Base-by-base conservation (phyloP, 2,329 filamentous ascomycete genomes). In the Seiridium unicorne region DNA sequence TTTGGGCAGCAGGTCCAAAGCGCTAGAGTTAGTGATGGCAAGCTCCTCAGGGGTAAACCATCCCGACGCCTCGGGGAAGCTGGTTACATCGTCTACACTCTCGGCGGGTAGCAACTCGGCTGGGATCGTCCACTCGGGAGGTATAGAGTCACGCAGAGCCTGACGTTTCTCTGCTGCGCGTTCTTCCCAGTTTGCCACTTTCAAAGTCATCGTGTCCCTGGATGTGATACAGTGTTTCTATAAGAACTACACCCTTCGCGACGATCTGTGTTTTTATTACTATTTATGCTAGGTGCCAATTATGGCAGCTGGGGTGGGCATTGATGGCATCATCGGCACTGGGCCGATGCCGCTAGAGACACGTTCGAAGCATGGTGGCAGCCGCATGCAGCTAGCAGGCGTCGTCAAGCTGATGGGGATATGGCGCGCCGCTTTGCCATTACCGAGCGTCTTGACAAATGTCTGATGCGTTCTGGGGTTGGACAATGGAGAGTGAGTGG, bases 41-140 rank as follows among this genome's bases (percentile, higher is more conserved):
- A 79, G 68, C 65, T 79, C 77, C 11, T 76, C 68, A 2, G 61
- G 38, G 1, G 79, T 84, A 63, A 90, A 87, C 79, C 86, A 87
- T 2, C 84, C 85, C 1, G 84, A 89, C 0, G 69, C 68, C 55
- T 75, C 67, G 67, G 86, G 84, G 72, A 86, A 88, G 3, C 65
- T 65, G 0, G 81, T 84, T 13, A 89, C 82, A 66, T 89, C 80
- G 51, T 81, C 74, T 66, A 85, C 80, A 40, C 78, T 76, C 0
- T 78, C 77, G 1, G 81, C 76, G 2, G 87, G 86, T 0, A 88
- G 67, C 48, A 86, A 71, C 53, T 80, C 68, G 5, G 71, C 69
- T 0, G 85, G 84, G 5, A 89, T 79, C 57, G 78, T 76, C 81
- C 84, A 89, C 67, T 87, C 81, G 1, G 74, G 59, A 1, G 87